Conservation (phyloP, 73 alveolate genomes). For the Symbiodinium natans region DNA sequence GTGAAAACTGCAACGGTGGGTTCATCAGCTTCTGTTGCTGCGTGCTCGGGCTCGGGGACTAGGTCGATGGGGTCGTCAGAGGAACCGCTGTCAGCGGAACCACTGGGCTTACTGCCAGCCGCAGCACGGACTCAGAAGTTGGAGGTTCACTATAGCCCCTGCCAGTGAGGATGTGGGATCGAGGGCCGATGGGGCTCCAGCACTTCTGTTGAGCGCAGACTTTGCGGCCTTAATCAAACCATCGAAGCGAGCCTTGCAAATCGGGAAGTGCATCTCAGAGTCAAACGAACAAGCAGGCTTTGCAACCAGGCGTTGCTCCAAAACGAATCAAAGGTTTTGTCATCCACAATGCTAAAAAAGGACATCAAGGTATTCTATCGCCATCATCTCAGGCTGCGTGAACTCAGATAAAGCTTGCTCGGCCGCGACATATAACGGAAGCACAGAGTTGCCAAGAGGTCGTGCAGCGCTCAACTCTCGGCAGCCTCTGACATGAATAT, state of each 20-base stretch:
- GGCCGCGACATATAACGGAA: constrained; percentile 2
- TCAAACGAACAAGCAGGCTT: neutral
- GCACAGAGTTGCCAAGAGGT: neutral
- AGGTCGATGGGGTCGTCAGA: too few relatives aligned
- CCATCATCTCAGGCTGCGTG: neutral
- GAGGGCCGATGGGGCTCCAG: neutral
- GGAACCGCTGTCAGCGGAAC: too few relatives aligned
- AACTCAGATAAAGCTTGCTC: constrained; percentile 14
- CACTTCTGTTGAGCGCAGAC: neutral
- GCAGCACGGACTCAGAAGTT: too few relatives aligned
- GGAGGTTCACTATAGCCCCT: too few relatives aligned
- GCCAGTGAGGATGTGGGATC: too few relatives aligned
- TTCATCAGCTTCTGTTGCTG: too few relatives aligned
- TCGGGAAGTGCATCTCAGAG: too few relatives aligned
- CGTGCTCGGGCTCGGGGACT: too few relatives aligned
- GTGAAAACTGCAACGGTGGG: too few relatives aligned
- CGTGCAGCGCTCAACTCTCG: too few relatives aligned
- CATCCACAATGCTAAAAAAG: neutral
- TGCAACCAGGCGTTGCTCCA: constrained; percentile 31
- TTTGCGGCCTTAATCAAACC: constrained; percentile 6
- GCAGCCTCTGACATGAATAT: too few relatives aligned
- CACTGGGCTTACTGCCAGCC: too few relatives aligned
- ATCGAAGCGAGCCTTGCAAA: neutral
- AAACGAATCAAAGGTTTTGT: constrained; percentile 18
- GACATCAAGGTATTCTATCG: neutral